phyloP scores from a whole-genome alignment of 345 rosid genomes.

The Clarkia xantiana region DNA sequence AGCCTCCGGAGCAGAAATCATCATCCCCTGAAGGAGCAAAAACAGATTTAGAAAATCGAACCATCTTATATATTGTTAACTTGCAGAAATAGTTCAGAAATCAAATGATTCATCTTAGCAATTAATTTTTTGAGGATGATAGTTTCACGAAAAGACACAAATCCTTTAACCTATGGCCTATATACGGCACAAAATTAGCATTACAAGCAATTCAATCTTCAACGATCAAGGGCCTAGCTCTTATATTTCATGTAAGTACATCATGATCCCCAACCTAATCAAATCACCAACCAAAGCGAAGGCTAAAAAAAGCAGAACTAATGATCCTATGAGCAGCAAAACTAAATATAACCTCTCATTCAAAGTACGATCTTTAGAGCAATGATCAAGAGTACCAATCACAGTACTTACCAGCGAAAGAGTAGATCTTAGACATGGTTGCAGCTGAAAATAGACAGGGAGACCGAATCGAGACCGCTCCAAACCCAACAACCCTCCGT shows the following conservation, averaged over 20 bases:
- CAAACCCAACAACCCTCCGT: slow-evolving; percentile 19
- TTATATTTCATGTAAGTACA: no score
- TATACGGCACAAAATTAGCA: no score
- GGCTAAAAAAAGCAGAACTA: no score
- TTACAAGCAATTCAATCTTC: no score
- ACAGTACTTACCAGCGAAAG: slow-evolving; percentile 37
- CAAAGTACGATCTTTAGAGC: neutral
- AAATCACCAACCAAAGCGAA: neutral
- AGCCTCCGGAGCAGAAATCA: slow-evolving; percentile 53
- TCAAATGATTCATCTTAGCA: neutral
- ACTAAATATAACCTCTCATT: neutral
- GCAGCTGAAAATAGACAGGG: slow-evolving; percentile 32
- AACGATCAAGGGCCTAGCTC: no score
- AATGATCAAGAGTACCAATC: neutral
- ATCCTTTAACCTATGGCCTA: no score
- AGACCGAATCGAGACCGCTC: slow-evolving; percentile 24
- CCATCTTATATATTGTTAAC: neutral
- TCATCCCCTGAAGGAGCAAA: slow-evolving; percentile 38
- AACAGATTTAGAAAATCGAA: neutral
- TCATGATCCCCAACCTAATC: no score
- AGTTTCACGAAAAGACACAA: no score
- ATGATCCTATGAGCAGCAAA: neutral
- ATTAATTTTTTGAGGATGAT: neutral
- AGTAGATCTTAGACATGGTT: slow-evolving; percentile 59
- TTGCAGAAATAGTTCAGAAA: neutral